These are phyloP conservation scores for Eucalyptus erythrocorys DNA, from an alignment of 345 rosid genomes.

Conservation along the genomic window DNA sequence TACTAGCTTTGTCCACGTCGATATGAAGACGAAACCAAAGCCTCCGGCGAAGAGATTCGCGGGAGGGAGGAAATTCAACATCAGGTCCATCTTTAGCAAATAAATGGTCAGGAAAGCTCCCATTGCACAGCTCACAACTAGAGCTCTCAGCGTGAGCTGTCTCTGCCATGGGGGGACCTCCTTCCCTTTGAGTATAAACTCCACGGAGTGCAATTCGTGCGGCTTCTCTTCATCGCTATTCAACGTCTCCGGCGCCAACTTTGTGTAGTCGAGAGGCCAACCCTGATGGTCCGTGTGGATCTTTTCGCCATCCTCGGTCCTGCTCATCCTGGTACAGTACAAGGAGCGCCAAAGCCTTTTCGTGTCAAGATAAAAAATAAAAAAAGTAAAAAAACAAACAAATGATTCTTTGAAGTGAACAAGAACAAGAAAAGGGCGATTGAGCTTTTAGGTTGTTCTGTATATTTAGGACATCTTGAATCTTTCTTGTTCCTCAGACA, in stretches of 20 bases:
- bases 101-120: not conserved
- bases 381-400: not conserved
- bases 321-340: not conserved
- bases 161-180: not conserved
- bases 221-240: not conserved
- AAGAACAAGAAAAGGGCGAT: not conserved
- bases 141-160: not conserved
- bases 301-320: not conserved
- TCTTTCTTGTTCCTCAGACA: not conserved
- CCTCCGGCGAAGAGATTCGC: not conserved
- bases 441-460: not conserved
- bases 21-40: not conserved
- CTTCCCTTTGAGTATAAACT: not conserved
- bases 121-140: not conserved
- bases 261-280: not conserved
- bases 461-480: not conserved
- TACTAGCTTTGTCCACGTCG: not conserved
- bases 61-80: not conserved
- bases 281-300: not conserved
- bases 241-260: not conserved
- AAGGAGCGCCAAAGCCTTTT: not conserved
- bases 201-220: not conserved
- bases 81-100: not conserved
- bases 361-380: not conserved
- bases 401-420: not conserved